These are phyloP conservation scores for Monascus purpureus DNA, from an alignment of 495 filamentous ascomycete genomes.

Conservation along the genomic window DNA sequence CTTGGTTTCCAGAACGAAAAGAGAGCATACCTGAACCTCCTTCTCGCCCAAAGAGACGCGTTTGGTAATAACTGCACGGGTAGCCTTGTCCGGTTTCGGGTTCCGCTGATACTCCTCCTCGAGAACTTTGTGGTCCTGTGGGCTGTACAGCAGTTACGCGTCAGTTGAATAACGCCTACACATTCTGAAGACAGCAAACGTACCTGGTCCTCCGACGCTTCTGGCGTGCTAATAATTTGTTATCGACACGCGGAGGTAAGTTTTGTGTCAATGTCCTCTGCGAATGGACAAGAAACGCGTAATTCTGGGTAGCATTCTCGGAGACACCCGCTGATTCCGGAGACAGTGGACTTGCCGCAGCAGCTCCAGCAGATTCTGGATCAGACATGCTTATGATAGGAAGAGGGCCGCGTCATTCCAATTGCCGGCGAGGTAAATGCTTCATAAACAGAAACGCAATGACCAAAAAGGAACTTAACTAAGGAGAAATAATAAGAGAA, in stretches of 20 bases:
- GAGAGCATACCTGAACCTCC: conserved; percentile 77
- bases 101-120: conserved; percentile 78
- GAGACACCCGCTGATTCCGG: conserved; percentile 21
- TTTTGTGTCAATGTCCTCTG: conserved; percentile 49
- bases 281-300: conserved; percentile 57
- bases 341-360: conserved; percentile 19
- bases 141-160: conserved; percentile 30
- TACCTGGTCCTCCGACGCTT: conserved; percentile 57
- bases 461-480: conserved; percentile 1
- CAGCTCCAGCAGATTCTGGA: conserved; percentile 20
- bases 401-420: background rate
- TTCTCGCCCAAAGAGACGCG: conserved; percentile 88
- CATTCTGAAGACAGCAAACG: background rate
- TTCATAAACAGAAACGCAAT: conserved; percentile 1
- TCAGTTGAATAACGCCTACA: conserved; percentile 2
- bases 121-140: conserved; percentile 80
- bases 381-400: conserved; percentile 19
- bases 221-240: conserved; percentile 52
- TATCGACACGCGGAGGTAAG: conserved; percentile 49
- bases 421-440: background rate
- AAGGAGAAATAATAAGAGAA: conserved; percentile 1
- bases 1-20: too few species aligned
- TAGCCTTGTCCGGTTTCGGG: conserved; percentile 83
- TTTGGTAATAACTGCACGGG: conserved; percentile 68
- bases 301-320: conserved; percentile 29